A percentile compares a stretch with the other conserved stretches of the same genome.
Evolutionary conservation across 768 basidiomycete genomes (phyloP).

Genomic region (Postia placenta): DNA sequence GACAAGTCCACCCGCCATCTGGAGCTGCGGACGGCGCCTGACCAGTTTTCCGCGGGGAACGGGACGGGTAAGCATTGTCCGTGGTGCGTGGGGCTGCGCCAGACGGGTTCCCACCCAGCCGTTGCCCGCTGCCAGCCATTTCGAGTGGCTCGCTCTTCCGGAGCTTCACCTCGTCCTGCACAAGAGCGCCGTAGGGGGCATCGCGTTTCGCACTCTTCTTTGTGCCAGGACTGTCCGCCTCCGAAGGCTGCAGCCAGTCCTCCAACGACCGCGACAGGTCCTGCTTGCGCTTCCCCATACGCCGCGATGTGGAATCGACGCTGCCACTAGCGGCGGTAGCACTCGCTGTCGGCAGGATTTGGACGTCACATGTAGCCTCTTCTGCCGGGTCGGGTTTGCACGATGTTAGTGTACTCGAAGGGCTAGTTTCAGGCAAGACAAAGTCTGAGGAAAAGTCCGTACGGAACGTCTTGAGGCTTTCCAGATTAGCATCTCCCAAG

Average conservation of each 20-base stretch:
- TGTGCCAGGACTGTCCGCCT: no score
- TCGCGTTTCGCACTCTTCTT: slow-evolving; percentile 3
- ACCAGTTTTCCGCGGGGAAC: neutral
- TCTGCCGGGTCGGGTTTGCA: slow-evolving; percentile 1
- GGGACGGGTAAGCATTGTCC: neutral
- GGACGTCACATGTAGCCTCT: slow-evolving; percentile 6
- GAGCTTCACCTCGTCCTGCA: slow-evolving; percentile 33
- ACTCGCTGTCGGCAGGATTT: slow-evolving; percentile 1
- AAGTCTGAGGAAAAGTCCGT: slow-evolving; percentile 48
- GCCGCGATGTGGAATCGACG: neutral
- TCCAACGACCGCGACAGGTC: neutral
- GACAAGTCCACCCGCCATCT: slow-evolving; percentile 42
- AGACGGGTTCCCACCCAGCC: slow-evolving; percentile 9
- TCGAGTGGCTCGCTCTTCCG: slow-evolving; percentile 41
- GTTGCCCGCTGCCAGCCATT: slow-evolving; percentile 19
- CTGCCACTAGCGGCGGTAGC: slow-evolving; percentile 4
- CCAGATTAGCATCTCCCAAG: slow-evolving; percentile 36
- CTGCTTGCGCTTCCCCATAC: neutral
- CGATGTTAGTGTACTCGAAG: neutral
- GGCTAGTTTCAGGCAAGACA: slow-evolving; percentile 26
- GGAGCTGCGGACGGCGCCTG: neutral
- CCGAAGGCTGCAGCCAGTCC: neutral
- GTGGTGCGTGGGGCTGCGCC: neutral
- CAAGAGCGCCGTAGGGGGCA: slow-evolving; percentile 16
- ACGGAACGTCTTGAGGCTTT: slow-evolving; percentile 36